Evolutionary conservation across 257 asterid species (phyloP).

Genomic region (Nicotiana knightiana): DNA sequence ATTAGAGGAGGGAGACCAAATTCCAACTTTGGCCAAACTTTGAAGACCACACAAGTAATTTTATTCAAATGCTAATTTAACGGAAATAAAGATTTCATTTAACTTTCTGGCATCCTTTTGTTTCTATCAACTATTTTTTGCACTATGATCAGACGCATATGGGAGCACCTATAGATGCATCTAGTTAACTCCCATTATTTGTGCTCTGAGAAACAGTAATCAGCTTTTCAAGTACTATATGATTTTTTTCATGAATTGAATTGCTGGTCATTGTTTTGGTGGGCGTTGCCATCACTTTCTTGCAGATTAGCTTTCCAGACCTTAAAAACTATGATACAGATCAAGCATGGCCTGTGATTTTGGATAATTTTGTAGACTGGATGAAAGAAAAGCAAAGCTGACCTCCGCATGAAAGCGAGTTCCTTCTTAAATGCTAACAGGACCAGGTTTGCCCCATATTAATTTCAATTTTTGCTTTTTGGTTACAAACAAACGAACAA

Average conservation of each 20-base stretch:
- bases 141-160: neutral
- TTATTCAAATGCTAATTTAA: neutral
- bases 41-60: neutral
- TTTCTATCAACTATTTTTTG: neutral
- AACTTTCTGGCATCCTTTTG: neutral
- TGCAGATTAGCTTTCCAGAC: conserved; percentile 36
- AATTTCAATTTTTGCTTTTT: neutral
- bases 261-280: neutral
- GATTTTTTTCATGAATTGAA: neutral
- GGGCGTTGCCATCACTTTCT: neutral
- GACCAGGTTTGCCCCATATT: neutral
- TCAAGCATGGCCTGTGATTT: conserved; percentile 41
- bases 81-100: neutral
- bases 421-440: conserved; percentile 2
- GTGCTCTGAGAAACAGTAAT: neutral
- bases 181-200: neutral
- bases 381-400: conserved; percentile 22
- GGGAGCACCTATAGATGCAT: neutral
- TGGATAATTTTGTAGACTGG: conserved; percentile 41
- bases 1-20: neutral
- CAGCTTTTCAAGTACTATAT: neutral
- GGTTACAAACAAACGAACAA: neutral
- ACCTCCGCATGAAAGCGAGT: neutral
- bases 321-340: conserved; percentile 25
- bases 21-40: neutral